Base-by-base conservation (phyloP, 495 filamentous ascomycete species). In the Hyaloscypha hepaticicola region DNA sequence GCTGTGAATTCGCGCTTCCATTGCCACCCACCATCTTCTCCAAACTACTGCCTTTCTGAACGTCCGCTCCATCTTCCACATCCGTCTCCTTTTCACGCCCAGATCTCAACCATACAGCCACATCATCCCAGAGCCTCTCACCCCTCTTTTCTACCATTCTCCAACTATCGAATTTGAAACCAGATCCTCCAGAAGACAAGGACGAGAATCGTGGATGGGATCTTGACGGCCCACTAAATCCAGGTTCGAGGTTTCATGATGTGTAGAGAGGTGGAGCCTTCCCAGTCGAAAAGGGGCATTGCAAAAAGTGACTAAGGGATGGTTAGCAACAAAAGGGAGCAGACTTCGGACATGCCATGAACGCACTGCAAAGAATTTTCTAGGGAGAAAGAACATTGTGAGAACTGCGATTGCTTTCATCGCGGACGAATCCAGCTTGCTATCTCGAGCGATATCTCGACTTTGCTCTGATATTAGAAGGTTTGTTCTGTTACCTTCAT, bases 231-330 rank as follows among this genome's bases (percentile, higher is more conserved):
- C 55, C 55, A 58, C 25, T 58, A 58, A 3, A 58, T 58, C 55
- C 55, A 58, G 31, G 19, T 31, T 19, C 55, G 55, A 19, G 24
- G 12, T 21, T n/a, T 33, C 26, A 58, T 5, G 12, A 58, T 19
- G 19, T 28, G 5, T 22, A 19, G 19, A 2, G 19, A 4, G 19
- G 27, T 19, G 14, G 26, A 29, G 25, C 25, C 55, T 58, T 33
- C 27, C 55, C 55, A 58, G 19, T 58, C 26, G 55, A 58, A 58
- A 14, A 58, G 55, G 5, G 55, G 55, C 55, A 58, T 58, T 22
- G 55, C 55, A n/a, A 31, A 58, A n/a, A 58, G 19, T 4, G 55
- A 5, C 50, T 52, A 41, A 41, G 38, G 50, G 50, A 52, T 1
- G 9, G 21, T 5, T 52, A 16, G 7, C 21, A 25, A 27, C 14